These are phyloP conservation scores for Scutellaria baicalensis DNA, from an alignment of 257 asterid genomes.

Conservation along the genomic window DNA sequence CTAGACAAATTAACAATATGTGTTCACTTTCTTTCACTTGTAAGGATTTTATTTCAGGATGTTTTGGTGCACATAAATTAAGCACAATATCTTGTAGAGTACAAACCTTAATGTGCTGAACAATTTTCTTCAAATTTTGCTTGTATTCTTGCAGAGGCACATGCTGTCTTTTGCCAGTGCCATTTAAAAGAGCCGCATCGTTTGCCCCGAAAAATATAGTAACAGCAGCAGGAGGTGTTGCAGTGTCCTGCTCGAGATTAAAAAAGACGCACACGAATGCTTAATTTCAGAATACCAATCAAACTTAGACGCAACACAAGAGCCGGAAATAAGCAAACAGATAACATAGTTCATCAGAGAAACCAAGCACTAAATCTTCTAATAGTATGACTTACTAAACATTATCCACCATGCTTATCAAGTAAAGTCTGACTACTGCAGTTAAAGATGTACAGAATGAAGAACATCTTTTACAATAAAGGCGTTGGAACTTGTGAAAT, in stretches of 20 bases:
- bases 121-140: slow-evolving; percentile 61
- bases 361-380: not conserved
- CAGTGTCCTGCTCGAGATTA: slow-evolving; percentile 38
- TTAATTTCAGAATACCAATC: not conserved
- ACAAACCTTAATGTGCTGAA: slow-evolving; percentile 68
- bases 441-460: not conserved
- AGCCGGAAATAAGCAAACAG: no score
- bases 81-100: not conserved
- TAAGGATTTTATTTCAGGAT: not conserved
- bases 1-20: not conserved
- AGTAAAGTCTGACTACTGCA: not conserved
- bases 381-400: not conserved
- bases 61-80: not conserved
- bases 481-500: not conserved
- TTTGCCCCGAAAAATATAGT: slow-evolving; percentile 91
- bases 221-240: slow-evolving; percentile 52
- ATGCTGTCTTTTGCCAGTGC: slow-evolving; percentile 78
- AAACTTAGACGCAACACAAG: not conserved
- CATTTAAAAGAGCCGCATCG: slow-evolving; percentile 72
- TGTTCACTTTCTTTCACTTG: not conserved
- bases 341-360: not conserved
- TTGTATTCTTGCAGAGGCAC: slow-evolving; percentile 83
- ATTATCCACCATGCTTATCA: not conserved
- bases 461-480: not conserved
- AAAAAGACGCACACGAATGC: not conserved